Percentiles rank a stretch among this genome's conserved stretches.
phyloP scores from a whole-genome alignment of 1,284 basidiomycete genomes.

The Gymnopus androsaceus region DNA sequence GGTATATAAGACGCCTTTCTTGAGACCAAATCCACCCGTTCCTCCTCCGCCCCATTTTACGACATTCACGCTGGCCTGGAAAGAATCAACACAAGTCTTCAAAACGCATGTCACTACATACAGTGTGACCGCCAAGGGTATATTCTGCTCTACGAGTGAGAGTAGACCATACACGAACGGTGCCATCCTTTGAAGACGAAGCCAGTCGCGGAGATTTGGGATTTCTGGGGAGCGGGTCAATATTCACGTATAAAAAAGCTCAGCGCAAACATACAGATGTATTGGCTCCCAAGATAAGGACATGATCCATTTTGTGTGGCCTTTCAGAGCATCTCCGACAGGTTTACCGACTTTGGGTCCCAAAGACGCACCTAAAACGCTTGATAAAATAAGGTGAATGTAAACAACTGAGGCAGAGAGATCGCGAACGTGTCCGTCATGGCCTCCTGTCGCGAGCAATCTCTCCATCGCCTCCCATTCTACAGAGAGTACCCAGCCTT shows the following conservation, averaged over 20 bases:
- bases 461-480: constrained; percentile 96
- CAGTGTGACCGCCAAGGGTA: constrained; percentile 90
- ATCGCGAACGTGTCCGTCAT: constrained; percentile 79
- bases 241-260: constrained; percentile 11
- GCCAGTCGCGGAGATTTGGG: constrained; percentile 81
- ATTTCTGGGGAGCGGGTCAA: constrained; percentile 51
- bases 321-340: constrained; percentile 82
- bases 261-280: constrained; percentile 62
- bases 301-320: constrained; percentile 97
- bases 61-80: constrained; percentile 68
- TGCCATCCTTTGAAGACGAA: constrained; percentile 94
- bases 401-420: background rate
- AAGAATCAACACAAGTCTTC: background rate
- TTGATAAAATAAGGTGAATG: constrained; percentile 6
- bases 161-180: constrained; percentile 91
- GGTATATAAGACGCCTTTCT: constrained; percentile 86
- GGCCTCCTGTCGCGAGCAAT: constrained; percentile 87
- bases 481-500: constrained; percentile 94
- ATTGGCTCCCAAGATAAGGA: constrained; percentile 97
- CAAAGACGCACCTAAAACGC: constrained; percentile 71
- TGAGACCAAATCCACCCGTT: constrained; percentile 39
- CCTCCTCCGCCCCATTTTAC: constrained; percentile 90
- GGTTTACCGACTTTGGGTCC: constrained; percentile 90
- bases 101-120: constrained; percentile 29
- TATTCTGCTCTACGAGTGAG: constrained; percentile 76